Evolutionary conservation across 2,329 filamentous ascomycete species (phyloP).

Genomic region (Coleophoma crateriformis): DNA sequence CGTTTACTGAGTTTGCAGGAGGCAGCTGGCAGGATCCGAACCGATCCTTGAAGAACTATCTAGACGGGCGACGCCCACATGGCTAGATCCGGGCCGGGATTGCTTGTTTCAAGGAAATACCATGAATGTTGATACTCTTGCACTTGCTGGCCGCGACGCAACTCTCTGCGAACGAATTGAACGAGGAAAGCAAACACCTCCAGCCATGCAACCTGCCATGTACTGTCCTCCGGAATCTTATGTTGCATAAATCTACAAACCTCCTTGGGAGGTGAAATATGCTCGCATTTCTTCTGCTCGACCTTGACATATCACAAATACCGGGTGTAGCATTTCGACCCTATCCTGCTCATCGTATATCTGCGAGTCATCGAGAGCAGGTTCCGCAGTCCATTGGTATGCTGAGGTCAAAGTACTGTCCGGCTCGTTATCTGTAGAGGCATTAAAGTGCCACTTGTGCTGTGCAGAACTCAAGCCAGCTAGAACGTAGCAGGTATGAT

Average conservation of each 20-base stretch:
- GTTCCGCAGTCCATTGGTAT: constrained; percentile 33
- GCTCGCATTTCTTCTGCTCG: constrained; percentile 21
- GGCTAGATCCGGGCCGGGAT: background rate
- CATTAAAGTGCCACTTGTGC: constrained; percentile 52
- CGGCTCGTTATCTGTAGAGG: constrained; percentile 28
- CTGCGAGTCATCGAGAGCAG: constrained; percentile 43
- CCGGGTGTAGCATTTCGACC: constrained; percentile 68
- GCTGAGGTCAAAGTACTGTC: constrained; percentile 25
- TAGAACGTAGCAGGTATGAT: constrained; percentile 90
- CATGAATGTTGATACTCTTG: no score
- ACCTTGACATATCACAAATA: constrained; percentile 76
- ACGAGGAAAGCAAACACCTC: background rate
- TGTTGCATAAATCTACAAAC: constrained; percentile 12
- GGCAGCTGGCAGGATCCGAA: background rate
- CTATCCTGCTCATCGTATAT: constrained; percentile 68
- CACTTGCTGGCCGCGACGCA: no score
- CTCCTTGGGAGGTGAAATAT: constrained; percentile 23
- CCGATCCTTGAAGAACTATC: constrained; percentile 1
- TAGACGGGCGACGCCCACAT: constrained; percentile 1
- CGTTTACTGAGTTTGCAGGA: no score
- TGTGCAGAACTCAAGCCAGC: constrained; percentile 80
- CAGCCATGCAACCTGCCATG: background rate
- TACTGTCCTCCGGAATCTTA: background rate
- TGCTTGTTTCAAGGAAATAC: no score
- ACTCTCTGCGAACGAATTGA: no score